Percentiles rank a stretch among this genome's conserved stretches.
Evolutionary conservation across 441 rosid genomes (phyloP).

Genomic region (Gossypium schwendimanii): DNA sequence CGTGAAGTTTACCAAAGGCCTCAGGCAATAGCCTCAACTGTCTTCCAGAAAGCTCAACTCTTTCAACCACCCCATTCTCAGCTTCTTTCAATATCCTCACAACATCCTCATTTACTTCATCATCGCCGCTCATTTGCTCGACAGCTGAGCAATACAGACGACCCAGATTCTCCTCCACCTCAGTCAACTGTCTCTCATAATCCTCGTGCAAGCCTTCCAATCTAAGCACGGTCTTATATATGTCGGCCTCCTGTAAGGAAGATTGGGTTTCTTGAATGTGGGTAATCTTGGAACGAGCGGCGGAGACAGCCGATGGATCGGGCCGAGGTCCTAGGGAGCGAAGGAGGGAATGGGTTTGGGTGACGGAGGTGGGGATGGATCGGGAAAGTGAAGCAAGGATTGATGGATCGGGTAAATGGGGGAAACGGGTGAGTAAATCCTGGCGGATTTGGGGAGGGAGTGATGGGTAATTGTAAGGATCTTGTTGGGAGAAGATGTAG

Average conservation of each 20-base stretch:
- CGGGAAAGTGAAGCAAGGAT: slow-evolving; percentile 20
- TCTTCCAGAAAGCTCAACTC: slow-evolving; percentile 40
- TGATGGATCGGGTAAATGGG: slow-evolving; percentile 19
- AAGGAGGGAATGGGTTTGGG: slow-evolving; percentile 28
- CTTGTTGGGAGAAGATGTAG: slow-evolving; percentile 20
- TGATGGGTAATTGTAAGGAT: slow-evolving; percentile 18
- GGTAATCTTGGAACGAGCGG: slow-evolving; percentile 34
- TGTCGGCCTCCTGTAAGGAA: slow-evolving; percentile 26
- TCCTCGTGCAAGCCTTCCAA: slow-evolving; percentile 41
- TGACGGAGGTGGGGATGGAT: slow-evolving; percentile 23
- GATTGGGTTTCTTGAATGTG: slow-evolving; percentile 21
- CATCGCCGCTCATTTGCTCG: slow-evolving; percentile 14
- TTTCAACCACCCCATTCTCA: slow-evolving; percentile 33
- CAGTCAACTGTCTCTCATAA: slow-evolving; percentile 31
- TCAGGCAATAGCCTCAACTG: slow-evolving; percentile 45
- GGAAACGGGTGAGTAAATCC: slow-evolving; percentile 20
- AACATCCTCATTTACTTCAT: slow-evolving; percentile 32
- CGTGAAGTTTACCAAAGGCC: slow-evolving; percentile 43
- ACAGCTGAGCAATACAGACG: slow-evolving; percentile 27
- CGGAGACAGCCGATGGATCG: slow-evolving; percentile 31
- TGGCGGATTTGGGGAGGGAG: slow-evolving; percentile 14
- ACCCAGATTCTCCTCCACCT: slow-evolving; percentile 37
- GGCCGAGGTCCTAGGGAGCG: slow-evolving; percentile 35
- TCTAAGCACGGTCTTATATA: slow-evolving; percentile 32
- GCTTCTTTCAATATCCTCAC: slow-evolving; percentile 33